A percentile compares a stretch with the other conserved stretches of the same genome.
phyloP scores from a whole-genome alignment of 2,329 filamentous ascomycete species.

The Mycosphaerella sp. region DNA sequence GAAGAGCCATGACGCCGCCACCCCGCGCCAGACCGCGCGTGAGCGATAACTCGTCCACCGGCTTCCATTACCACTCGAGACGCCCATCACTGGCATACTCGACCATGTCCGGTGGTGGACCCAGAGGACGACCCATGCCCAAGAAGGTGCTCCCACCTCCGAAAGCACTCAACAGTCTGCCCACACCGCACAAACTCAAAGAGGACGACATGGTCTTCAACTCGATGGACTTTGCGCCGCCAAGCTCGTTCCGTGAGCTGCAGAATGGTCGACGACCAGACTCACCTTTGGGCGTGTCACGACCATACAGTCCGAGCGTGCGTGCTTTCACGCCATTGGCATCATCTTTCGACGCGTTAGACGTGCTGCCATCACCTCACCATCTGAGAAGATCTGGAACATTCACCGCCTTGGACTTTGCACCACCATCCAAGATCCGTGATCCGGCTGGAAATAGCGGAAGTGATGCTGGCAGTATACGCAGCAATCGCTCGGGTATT shows the following conservation, averaged over 20 bases:
- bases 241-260: slow-evolving; percentile 54
- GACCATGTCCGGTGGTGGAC: slow-evolving; percentile 27
- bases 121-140: slow-evolving; percentile 32
- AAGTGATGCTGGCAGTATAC: slow-evolving; percentile 46
- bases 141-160: slow-evolving; percentile 65
- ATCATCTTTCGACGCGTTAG: slow-evolving; percentile 79
- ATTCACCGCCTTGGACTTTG: slow-evolving; percentile 75
- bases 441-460: slow-evolving; percentile 45
- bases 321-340: slow-evolving; percentile 71
- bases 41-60: slow-evolving; percentile 36
- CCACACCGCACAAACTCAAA: slow-evolving; percentile 80
- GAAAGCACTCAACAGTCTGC: slow-evolving; percentile 64
- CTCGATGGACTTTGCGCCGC: slow-evolving; percentile 82
- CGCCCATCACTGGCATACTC: slow-evolving; percentile 33
- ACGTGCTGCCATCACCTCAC: slow-evolving; percentile 81
- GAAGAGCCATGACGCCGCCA: slow-evolving; percentile 93
- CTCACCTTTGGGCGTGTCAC: slow-evolving; percentile 51
- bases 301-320: slow-evolving; percentile 68
- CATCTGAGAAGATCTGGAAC: slow-evolving; percentile 68
- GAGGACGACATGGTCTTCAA: slow-evolving; percentile 62
- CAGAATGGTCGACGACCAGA: slow-evolving; percentile 58
- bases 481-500: slow-evolving; percentile 70
- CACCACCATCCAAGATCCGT: slow-evolving; percentile 67
- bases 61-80: slow-evolving; percentile 32
- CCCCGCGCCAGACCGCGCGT: slow-evolving; percentile 57